These are phyloP conservation scores for Tripterygium wilfordii DNA, from an alignment of 177 flowering plant species.

Conservation along the genomic window DNA sequence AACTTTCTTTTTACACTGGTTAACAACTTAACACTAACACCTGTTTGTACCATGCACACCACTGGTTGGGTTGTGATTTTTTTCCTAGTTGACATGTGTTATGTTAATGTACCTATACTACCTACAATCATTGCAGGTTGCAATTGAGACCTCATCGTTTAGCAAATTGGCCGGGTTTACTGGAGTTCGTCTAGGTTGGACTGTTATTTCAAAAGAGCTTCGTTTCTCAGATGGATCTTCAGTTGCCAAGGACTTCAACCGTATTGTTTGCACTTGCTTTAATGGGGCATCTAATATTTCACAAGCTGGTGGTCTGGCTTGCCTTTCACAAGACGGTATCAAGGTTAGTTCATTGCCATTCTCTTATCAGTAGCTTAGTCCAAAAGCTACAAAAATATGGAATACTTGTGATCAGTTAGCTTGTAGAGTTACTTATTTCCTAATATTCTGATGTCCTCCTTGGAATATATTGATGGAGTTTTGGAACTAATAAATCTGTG, in stretches of 20 bases:
- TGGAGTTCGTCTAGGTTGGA: slow-evolving; percentile 95
- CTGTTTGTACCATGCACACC: too few relatives aligned
- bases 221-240: slow-evolving; percentile 83
- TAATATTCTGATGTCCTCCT: background rate
- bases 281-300: slow-evolving; percentile 89
- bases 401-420: too few relatives aligned
- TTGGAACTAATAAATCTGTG: too few relatives aligned
- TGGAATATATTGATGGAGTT: too few relatives aligned
- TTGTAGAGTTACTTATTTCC: too few relatives aligned
- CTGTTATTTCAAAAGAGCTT: slow-evolving; percentile 81
- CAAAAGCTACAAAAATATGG: too few relatives aligned
- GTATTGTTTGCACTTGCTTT: slow-evolving; percentile 84
- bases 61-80: too few relatives aligned
- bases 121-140: slow-evolving; percentile 68
- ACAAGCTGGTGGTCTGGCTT: slow-evolving; percentile 87
- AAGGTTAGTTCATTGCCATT: slow-evolving; percentile 53
- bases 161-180: slow-evolving; percentile 95
- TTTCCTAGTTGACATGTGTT: background rate
- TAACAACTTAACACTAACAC: too few relatives aligned
- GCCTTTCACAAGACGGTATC: slow-evolving; percentile 75
- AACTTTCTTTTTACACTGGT: too few relatives aligned
- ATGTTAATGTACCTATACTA: background rate
- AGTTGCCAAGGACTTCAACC: slow-evolving; percentile 81
- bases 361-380: too few relatives aligned
- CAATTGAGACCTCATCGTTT: slow-evolving; percentile 84